Evolutionary conservation across 148 eudicot genomes (phyloP), one percentile per base, ranked within the genome.

Genomic region (Chenopodium formosanum): DNA sequence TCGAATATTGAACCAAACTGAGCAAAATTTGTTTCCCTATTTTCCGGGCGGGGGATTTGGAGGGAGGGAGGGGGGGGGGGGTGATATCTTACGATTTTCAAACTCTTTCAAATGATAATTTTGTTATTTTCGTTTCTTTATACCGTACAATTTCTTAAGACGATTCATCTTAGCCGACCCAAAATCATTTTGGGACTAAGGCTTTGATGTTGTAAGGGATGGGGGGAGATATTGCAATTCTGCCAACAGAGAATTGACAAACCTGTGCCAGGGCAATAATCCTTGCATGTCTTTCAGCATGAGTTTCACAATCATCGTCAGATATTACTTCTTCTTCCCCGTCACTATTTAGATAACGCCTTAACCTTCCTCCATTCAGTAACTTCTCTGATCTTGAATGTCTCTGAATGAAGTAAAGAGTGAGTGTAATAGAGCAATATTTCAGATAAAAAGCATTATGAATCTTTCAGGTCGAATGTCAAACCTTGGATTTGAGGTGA

Each of bases 401-500:
- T 78, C 97, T 90, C 99, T 95, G 75, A 80, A 69, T 53, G 22
- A 80, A 62, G 27, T 4, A 75, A 34, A 81, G 19, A 52, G 19
- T 79, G 16, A 79, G 74, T 65, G 44, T 31, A 12, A 40, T 8
- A 68, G 56, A 73, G 46, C 70, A 40, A 29, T 73, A 34, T 31
- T 19, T 65, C 62, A 20, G 65, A 72, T 50, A 22, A 73, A 48
- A 72, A 72, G 60, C 56, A 60, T 6, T 19, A 40, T 48, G 17
- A 78, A 65, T 23, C 50, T 27, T 77, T 37, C 23, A 7, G 53
- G 48, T 1, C 25, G 74, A 76, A 50, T 40, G 34, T 14, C 74
- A 81, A 86, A 89, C 99, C 95, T 94, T 95, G 58, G 99, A 95
- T 85, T 86, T 88, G 9, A 95, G 92, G 87, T 95, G 99, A 79